These are phyloP conservation scores for Suillus ampliporus DNA, from an alignment of 768 basidiomycete genomes.

Conservation along the genomic window DNA sequence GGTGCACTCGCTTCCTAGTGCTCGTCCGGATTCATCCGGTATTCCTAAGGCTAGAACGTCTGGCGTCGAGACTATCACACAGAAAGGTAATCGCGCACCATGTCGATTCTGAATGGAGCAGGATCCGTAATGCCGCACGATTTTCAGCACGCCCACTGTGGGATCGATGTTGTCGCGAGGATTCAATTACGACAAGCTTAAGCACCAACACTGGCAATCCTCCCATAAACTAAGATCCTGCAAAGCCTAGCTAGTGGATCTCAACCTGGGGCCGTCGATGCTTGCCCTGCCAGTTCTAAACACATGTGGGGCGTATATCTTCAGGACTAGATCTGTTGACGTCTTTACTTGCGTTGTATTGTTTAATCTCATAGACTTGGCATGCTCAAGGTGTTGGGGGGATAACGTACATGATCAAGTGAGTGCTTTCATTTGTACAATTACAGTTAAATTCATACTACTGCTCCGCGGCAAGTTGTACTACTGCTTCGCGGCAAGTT, in stretches of 20 bases:
- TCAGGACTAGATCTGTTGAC: background rate
- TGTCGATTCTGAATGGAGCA: background rate
- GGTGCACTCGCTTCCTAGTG: no score
- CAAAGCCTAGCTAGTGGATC: background rate
- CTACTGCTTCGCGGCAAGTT: slow-evolving; percentile 12
- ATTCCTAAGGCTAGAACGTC: no score
- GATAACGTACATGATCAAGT: background rate
- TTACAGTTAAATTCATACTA: slow-evolving; percentile 6
- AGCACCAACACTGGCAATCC: background rate
- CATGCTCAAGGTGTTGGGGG: background rate
- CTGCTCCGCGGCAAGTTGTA: slow-evolving; percentile 12
- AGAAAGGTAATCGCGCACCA: no score
- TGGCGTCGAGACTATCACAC: no score
- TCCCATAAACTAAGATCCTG: background rate
- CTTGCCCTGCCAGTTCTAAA: background rate
- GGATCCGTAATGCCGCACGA: background rate
- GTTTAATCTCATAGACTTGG: background rate
- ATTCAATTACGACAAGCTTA: background rate
- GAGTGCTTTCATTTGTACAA: background rate
- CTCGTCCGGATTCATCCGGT: no score
- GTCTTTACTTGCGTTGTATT: background rate
- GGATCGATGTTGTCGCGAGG: background rate
- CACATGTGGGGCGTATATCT: background rate
- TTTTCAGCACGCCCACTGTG: background rate
- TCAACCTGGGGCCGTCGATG: background rate